Conservation (phyloP, 106 monocot genomes). For the Allium cepa region DNA sequence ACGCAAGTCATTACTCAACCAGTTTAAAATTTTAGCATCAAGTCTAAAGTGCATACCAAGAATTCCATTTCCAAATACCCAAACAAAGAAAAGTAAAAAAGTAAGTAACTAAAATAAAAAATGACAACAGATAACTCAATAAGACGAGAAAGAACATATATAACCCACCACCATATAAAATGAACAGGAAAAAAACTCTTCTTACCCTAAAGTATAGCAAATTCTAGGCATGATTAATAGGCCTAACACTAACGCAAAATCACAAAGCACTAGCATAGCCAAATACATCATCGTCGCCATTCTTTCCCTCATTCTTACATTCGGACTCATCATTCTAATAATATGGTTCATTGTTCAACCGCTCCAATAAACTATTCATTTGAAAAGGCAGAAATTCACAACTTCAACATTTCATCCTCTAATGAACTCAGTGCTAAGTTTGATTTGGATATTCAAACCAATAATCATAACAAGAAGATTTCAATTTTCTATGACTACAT, state of each 20-base stretch:
- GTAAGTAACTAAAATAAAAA: no score
- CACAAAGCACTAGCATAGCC: no score
- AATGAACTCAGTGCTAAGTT: conserved; percentile 59
- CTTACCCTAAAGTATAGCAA: background rate
- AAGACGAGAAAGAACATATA: background rate
- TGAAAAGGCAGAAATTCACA: conserved; percentile 39
- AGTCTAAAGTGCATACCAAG: conserved; percentile 2
- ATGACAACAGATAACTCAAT: background rate
- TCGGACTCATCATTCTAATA: conserved; percentile 51
- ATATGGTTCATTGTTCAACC: conserved; percentile 57
- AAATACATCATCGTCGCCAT: conserved; percentile 29
- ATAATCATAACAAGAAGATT: conserved; percentile 59
- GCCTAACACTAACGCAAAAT: background rate
- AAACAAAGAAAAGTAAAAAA: background rate
- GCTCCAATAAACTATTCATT: conserved; percentile 41
- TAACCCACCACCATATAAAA: background rate
- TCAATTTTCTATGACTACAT: conserved; percentile 58
- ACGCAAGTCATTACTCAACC: no score
- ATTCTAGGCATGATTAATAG: background rate
- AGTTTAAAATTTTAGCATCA: background rate
- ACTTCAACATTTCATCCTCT: conserved; percentile 48
- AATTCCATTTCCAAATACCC: conserved; percentile 4
- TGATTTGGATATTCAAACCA: conserved; percentile 37
- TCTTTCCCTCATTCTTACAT: conserved; percentile 22
- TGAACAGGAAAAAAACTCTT: background rate